Base-by-base conservation (phyloP, 352 stramenopile genomes). In the Phytopythium boreale region DNA sequence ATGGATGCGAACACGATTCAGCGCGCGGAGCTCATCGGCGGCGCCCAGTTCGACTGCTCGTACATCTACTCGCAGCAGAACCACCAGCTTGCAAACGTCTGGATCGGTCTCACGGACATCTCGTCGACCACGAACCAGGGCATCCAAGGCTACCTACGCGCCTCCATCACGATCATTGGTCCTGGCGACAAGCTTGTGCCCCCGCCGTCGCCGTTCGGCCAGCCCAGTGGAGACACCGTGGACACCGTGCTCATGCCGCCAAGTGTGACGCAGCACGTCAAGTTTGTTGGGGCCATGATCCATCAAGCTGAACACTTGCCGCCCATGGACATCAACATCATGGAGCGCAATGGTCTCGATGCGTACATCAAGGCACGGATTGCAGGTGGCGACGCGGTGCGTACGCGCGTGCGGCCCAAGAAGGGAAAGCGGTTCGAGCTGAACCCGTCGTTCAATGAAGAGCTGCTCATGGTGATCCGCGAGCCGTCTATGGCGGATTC, bases 141-240 rank as follows among this genome's bases (percentile, higher is more conserved):
- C 2, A 87, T 97, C 24, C 92, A 98, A 67, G 92, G 92, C 26
- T 98, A 97, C 50, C 67, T 97, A 22, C 90, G 92, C 61, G 80
- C 93, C 0, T 96, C 85, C 0, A 84, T 98, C 56, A 86, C 87
- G 1, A 89, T 98, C 29, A 75, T 97, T 61, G 92, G 92, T 29
- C 90, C 90, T 22, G 87, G 83, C 2, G 89, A 97, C 61, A 96
- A 93, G 60, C 72, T 94, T 10, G 59, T 91, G 20, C 76, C 82
- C 0, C 85, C 85, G 17, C 85, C 85, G 12, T 87, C 79, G 8
- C 85, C 82, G 0, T 89, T 90, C 59, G 75, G 74, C 2, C 66
- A 74, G 11, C 76, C 59, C 7, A 74, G 71, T 34, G 67, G 62
- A 12, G 81, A 80, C 49, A 65, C 74, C 56, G 79, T 89, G 56